phyloP scores from a whole-genome alignment of 1,284 basidiomycete genomes.

The Xerocomus minutiporus region DNA sequence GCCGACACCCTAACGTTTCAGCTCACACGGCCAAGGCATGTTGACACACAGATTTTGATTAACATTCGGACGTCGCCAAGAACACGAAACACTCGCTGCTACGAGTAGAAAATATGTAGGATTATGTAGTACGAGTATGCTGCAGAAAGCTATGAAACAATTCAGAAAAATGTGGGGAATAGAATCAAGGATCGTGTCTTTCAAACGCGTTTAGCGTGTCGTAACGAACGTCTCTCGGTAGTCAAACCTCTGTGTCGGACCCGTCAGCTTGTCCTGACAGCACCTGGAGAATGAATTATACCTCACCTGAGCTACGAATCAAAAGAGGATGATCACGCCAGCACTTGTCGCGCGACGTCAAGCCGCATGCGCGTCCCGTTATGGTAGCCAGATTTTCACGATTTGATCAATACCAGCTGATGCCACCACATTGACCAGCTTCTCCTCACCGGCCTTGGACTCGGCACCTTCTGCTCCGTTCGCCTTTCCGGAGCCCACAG shows the following conservation, averaged over 20 bases:
- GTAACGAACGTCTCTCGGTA: slow-evolving; percentile 24
- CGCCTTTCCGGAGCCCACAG: slow-evolving; percentile 30
- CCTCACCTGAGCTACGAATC: slow-evolving; percentile 16
- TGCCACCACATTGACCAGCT: slow-evolving; percentile 75
- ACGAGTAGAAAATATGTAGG: slow-evolving; percentile 21
- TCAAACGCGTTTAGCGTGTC: slow-evolving; percentile 21
- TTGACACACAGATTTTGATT: slow-evolving; percentile 1
- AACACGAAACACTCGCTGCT: slow-evolving; percentile 4
- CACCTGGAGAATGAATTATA: neutral
- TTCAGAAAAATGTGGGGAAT: slow-evolving; percentile 6
- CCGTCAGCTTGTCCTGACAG: slow-evolving; percentile 11
- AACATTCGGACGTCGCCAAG: slow-evolving; percentile 9
- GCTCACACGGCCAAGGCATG: slow-evolving; percentile 24
- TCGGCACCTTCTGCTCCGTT: slow-evolving; percentile 37
- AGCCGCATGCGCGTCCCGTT: slow-evolving; percentile 16
- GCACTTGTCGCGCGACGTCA: slow-evolving; percentile 9
- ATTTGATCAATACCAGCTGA: slow-evolving; percentile 78
- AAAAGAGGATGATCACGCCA: slow-evolving; percentile 11
- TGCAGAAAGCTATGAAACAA: slow-evolving; percentile 19
- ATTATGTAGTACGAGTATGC: slow-evolving; percentile 37
- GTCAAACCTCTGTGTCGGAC: slow-evolving; percentile 1
- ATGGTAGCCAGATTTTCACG: slow-evolving; percentile 60
- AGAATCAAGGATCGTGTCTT: slow-evolving; percentile 32
- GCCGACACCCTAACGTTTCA: slow-evolving; percentile 24
- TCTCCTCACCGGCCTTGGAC: slow-evolving; percentile 39